phyloP scores from a whole-genome alignment of 345 rosid species.

The Eucalyptus cladocalyx region DNA sequence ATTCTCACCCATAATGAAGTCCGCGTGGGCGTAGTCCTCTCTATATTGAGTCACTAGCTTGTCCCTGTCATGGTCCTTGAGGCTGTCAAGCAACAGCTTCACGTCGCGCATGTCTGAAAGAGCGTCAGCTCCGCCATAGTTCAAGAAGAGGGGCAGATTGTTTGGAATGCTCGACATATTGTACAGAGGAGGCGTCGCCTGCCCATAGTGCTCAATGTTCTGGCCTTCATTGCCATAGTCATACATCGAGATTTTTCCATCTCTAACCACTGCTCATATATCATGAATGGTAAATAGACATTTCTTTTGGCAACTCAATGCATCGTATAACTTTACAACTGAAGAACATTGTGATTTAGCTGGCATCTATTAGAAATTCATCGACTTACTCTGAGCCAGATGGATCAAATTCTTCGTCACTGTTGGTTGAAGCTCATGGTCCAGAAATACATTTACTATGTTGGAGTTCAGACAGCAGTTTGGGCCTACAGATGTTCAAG shows the following conservation, averaged over 20 bases:
- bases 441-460: constrained; percentile 15
- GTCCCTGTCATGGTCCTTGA: constrained; percentile 18
- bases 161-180: constrained; percentile 34
- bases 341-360: neutral
- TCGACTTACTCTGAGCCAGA: constrained; percentile 36
- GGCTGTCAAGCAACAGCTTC: constrained; percentile 11
- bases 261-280: constrained; percentile 17
- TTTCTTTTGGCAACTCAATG: neutral
- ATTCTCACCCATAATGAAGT: constrained; percentile 29
- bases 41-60: constrained; percentile 17
- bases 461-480: constrained; percentile 50
- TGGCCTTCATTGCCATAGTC: constrained; percentile 14
- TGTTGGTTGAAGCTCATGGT: constrained; percentile 43
- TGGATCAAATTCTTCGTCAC: constrained; percentile 51
- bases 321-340: neutral
- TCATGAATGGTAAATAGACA: neutral
- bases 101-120: constrained; percentile 28
- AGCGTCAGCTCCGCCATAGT: constrained; percentile 37
- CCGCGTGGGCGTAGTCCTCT: constrained; percentile 29
- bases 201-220: constrained; percentile 31
- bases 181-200: constrained; percentile 20
- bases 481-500: constrained; percentile 11
- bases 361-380: neutral
- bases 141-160: constrained; percentile 28
- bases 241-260: constrained; percentile 27